Base-by-base conservation (phyloP, 23 red algal species). In the Chondrus crispus region DNA sequence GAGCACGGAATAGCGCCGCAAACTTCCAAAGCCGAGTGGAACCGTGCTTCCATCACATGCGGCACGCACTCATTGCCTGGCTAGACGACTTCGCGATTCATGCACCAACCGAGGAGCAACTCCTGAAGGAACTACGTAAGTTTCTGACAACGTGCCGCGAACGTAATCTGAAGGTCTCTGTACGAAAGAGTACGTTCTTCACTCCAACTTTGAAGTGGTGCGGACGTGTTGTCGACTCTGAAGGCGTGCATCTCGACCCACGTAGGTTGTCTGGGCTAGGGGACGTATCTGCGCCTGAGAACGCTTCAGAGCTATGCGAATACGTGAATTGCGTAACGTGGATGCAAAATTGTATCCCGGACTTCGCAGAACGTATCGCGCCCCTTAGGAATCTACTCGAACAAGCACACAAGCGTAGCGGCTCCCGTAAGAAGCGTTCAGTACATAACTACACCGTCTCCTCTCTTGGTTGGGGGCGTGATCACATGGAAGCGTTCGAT, bases 1-100 rank as follows among this genome's bases (percentile, higher is more conserved):
- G 78, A 28, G 78, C 28, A 26, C 16, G 4, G 20, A 63, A 82
- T 60, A 28, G 20, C 52, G 78, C 46, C 40, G 40, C 62, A 74
- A 60, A 92, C 62, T 92, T 92, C 62, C 88, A 84, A 51, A 33
- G 10, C 35, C 62, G 51, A 10, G 77, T 92, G 14, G 51, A 84
- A 35, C 54, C 77, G 30, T 36, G 51, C 30, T 92, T 84, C 36
- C 2, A 35, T 7, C 69, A 90, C 5, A 14, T 62, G 5, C 50
- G 76, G n/a, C 62, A 84, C 4, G 43, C 82, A 43, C 26, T 84
- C 30, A 82, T 55, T 24, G 26, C 46, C 33, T 82, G 78, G 78
- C 46, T 82, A 9, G 78, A 82, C 40, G 86, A 90, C 37, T 75
- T 77, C 35, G 22, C 68, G 41, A 39, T 90, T 10, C 68, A 78